Evolutionary conservation across 768 basidiomycete genomes (phyloP).

Genomic region (Paxillus ammoniavirescens): DNA sequence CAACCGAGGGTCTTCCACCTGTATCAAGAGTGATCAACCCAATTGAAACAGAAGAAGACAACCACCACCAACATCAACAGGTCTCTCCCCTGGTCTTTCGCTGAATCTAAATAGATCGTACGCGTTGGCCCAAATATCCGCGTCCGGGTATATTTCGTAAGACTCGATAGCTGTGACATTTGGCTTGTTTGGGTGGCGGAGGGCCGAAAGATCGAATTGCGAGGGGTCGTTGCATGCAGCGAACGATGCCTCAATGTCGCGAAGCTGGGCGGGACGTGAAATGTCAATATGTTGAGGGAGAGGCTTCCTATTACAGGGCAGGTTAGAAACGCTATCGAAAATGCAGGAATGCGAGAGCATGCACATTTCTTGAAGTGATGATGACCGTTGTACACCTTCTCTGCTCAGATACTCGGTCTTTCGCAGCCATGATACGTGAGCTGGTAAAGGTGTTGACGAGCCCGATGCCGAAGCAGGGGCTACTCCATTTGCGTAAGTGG

Average conservation of each 20-base stretch:
- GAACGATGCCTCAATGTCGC: constrained; percentile 79
- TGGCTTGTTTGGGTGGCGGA: constrained; percentile 81
- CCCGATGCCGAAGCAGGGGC: constrained; percentile 36
- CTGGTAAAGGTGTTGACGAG: constrained; percentile 45
- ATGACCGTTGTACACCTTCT: constrained; percentile 47
- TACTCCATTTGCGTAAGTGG: constrained; percentile 41
- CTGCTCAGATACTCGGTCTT: constrained; percentile 88
- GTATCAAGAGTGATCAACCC: not conserved
- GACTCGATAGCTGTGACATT: constrained; percentile 73
- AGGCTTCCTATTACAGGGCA: constrained; percentile 42
- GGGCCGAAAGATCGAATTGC: constrained; percentile 51
- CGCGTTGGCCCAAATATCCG: constrained; percentile 85
- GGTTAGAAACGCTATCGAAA: not conserved
- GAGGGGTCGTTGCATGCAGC: constrained; percentile 50
- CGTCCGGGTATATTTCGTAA: constrained; percentile 81
- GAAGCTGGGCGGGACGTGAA: constrained; percentile 70
- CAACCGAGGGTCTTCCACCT: constrained; percentile 77
- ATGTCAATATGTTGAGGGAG: constrained; percentile 57
- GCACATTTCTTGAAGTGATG: constrained; percentile 53
- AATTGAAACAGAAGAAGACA: not conserved
- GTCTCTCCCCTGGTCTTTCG: constrained; percentile 80
- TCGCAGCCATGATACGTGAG: constrained; percentile 85
- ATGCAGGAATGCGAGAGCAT: constrained; percentile 17
- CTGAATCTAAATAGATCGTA: constrained; percentile 86
- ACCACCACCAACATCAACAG: constrained; percentile 53